phyloP scores from a whole-genome alignment of 768 basidiomycete genomes.

The Ramaria rubella region DNA sequence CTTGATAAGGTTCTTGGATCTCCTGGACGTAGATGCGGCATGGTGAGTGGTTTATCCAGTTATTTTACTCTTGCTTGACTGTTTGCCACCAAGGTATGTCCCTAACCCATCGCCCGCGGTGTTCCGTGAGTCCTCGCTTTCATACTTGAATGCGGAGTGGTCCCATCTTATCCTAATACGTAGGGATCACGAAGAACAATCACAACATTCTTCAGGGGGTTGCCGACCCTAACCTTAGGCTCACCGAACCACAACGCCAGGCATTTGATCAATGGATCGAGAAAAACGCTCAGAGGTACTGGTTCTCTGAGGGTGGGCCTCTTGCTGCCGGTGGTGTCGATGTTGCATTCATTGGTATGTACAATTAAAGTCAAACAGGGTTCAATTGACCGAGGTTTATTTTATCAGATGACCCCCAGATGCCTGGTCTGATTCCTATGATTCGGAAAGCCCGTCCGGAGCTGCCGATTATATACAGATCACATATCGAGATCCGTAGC shows the following conservation, averaged over 20 bases:
- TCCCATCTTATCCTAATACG: slow-evolving; percentile 8
- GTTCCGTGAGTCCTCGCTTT: slow-evolving; percentile 78
- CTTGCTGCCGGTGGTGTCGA: slow-evolving; percentile 77
- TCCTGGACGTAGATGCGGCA: slow-evolving; percentile 72
- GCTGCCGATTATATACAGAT: slow-evolving; percentile 86
- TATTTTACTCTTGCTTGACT: not conserved
- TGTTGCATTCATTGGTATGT: slow-evolving; percentile 81
- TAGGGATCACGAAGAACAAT: slow-evolving; percentile 50
- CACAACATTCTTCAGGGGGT: slow-evolving; percentile 95
- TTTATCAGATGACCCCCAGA: slow-evolving; percentile 72
- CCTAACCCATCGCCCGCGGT: slow-evolving; percentile 84
- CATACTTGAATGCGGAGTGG: not conserved
- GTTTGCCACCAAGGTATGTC: slow-evolving; percentile 54
- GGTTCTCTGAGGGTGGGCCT: slow-evolving; percentile 83
- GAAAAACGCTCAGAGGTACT: slow-evolving; percentile 67
- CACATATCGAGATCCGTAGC: slow-evolving; percentile 88
- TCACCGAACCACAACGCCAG: slow-evolving; percentile 51
- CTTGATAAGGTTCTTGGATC: slow-evolving; percentile 75
- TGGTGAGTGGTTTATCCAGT: slow-evolving; percentile 51
- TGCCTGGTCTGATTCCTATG: slow-evolving; percentile 90
- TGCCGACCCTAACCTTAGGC: slow-evolving; percentile 66
- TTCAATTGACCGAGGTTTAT: slow-evolving; percentile 8
- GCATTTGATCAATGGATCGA: slow-evolving; percentile 34
- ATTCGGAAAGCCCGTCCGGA: slow-evolving; percentile 81
- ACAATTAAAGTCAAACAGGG: not conserved